Evolutionary conservation across 768 basidiomycete species (phyloP).

Genomic region (Mycena rebaudengoi): DNA sequence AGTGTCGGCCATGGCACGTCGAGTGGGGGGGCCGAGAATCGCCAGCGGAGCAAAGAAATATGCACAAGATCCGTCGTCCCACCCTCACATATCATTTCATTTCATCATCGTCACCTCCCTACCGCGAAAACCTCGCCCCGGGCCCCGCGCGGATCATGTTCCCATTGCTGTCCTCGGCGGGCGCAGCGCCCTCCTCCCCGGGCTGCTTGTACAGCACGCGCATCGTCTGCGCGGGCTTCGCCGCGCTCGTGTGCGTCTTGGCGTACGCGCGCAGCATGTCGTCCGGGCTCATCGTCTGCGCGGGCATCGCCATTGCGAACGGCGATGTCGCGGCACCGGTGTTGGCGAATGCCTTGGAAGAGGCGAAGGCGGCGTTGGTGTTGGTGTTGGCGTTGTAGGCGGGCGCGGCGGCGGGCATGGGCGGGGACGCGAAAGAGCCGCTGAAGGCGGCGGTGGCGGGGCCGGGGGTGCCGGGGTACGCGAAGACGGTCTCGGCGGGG

Average conservation of each 20-base stretch:
- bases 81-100: too few species aligned
- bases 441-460: conserved; percentile 16
- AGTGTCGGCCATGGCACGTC: too few species aligned
- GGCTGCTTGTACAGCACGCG: conserved; percentile 19
- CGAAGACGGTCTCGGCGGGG: conserved; percentile 42
- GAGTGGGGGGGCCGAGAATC: too few species aligned
- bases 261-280: conserved; percentile 83
- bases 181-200: background rate
- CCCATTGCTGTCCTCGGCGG: background rate
- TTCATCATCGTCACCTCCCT: background rate
- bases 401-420: too few species aligned
- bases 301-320: conserved; percentile 42
- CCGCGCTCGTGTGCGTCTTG: conserved; percentile 38
- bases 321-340: conserved; percentile 25
- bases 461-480: conserved; percentile 39
- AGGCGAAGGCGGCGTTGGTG: conserved; percentile 13
- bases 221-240: conserved; percentile 16
- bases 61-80: too few species aligned
- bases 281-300: conserved; percentile 66
- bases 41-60: too few species aligned
- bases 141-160: conserved; percentile 3
- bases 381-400: too few species aligned
- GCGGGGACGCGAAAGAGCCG: too few species aligned
- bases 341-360: conserved; percentile 37
- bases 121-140: background rate